Base-by-base conservation (phyloP, 2,329 filamentous ascomycete genomes). In the Fusarium sp. region DNA sequence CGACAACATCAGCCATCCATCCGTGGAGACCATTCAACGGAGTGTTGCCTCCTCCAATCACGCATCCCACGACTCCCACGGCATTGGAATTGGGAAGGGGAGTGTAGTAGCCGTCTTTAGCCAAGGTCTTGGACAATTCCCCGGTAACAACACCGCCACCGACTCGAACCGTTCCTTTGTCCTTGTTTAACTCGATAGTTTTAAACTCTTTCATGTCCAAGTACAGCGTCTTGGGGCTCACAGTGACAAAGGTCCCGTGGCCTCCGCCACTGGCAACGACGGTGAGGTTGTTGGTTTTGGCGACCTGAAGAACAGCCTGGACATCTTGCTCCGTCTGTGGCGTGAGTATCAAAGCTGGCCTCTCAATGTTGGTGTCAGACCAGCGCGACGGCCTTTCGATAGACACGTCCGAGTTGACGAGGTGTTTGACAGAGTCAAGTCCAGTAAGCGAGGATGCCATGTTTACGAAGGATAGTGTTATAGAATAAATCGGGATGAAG, bases 131-230 rank as follows among this genome's bases (percentile, higher is more conserved):
- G 2, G 81, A 7, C 0, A 83, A 22, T 0, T 82, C 78, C 0
- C 81, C 78, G 0, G 76, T 74, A 0, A 77, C 16, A 4, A 72
- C 75, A 2, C 81, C 83, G 0, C 81, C 82, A 0, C 81, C 81
- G 0, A 84, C 35, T 0, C 33, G 66, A 0, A 82, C 82, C 0
- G 74, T 77, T 0, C 49, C 58, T 0, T 75, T 29, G 0, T 71
- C 46, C 36, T 80, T 78, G 42, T 82, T 69, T 2, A 84, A 44
- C 2, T 61, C 14, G 14, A 83, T 77, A 0, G 35, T 58, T 12
- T 78, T 79, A 72, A 84, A 81, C 11, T 69, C 64, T 16, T 67
- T 73, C 73, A 84, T 62, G 59, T 84, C 79, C 7, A 84, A 62
- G 62, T 83, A 83, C 6, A 84, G 49, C 0, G 78, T 79, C 7